Conservation (phyloP, 2,329 filamentous ascomycete genomes). For the Xylogone sp. region DNA sequence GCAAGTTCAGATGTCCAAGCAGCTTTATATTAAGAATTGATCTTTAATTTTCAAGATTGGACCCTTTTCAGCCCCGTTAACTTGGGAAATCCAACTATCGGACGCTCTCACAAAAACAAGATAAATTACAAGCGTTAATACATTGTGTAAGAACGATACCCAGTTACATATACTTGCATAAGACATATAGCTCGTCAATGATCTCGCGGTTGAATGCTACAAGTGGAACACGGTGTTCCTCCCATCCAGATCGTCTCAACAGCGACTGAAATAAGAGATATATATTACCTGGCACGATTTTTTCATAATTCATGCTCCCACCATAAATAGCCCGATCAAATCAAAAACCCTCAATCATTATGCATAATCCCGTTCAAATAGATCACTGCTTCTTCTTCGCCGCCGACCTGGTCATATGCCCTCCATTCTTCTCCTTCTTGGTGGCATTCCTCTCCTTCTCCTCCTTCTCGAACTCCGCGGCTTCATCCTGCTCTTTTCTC, state of each 20-base stretch:
- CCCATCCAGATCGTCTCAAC: background rate
- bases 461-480: constrained; percentile 57
- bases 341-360: constrained; percentile 7
- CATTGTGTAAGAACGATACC: background rate
- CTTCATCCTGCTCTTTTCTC: constrained; percentile 82
- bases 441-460: constrained; percentile 42
- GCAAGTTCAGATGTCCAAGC: too few relatives aligned
- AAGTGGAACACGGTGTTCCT: background rate
- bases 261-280: background rate
- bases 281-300: background rate
- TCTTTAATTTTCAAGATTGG: too few relatives aligned
- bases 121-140: background rate
- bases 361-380: background rate
- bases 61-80: too few relatives aligned
- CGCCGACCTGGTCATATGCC: constrained; percentile 21
- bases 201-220: too few relatives aligned
- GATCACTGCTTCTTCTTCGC: constrained; percentile 33
- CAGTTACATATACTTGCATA: background rate
- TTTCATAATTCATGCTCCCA: background rate
- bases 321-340: background rate
- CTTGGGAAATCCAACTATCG: too few relatives aligned
- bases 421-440: constrained; percentile 28
- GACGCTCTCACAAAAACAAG: too few relatives aligned
- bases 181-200: background rate
- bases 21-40: too few relatives aligned